These are phyloP conservation scores for Colletotrichum sublineola DNA, from an alignment of 2,329 filamentous ascomycete species.

Conservation along the genomic window DNA sequence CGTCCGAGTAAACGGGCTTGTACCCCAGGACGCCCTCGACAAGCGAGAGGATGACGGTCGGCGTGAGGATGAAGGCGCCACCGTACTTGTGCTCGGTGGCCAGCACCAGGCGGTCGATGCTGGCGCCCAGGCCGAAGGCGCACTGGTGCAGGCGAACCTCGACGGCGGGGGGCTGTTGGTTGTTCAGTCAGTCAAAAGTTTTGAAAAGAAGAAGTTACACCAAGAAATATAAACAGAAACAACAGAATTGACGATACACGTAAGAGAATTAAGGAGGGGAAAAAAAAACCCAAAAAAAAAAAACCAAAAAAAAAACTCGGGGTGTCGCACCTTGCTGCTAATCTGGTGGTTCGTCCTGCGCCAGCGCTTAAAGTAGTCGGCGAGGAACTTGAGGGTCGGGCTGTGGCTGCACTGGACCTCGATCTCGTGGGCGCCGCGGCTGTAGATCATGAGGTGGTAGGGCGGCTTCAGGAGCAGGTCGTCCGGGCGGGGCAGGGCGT, in stretches of 20 bases:
- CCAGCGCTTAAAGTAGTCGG: slow-evolving; percentile 63
- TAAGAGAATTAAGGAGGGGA: not conserved
- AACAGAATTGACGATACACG: not conserved
- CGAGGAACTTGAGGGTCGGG: slow-evolving; percentile 59
- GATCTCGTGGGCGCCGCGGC: slow-evolving; percentile 49
- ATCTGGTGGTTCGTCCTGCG: slow-evolving; percentile 58
- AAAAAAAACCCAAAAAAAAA: not conserved
- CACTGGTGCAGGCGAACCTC: slow-evolving; percentile 59
- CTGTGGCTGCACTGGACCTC: slow-evolving; percentile 63
- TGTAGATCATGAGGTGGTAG: slow-evolving; percentile 60
- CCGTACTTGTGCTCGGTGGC: slow-evolving; percentile 51
- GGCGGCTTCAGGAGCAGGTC: slow-evolving; percentile 62
- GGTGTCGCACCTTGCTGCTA: slow-evolving; percentile 49
- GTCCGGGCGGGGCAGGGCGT: slow-evolving; percentile 60
- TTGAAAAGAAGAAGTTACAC: not conserved
- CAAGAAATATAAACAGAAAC: not conserved
- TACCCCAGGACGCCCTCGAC: slow-evolving; percentile 64
- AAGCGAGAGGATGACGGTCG: slow-evolving; percentile 60
- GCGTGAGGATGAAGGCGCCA: slow-evolving; percentile 52
- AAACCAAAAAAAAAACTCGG: not conserved
- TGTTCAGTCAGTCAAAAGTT: not conserved
- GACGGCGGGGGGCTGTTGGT: slow-evolving; percentile 57
- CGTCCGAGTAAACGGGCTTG: slow-evolving; percentile 46
- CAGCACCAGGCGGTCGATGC: slow-evolving; percentile 60
- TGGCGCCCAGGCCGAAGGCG: slow-evolving; percentile 58